These are phyloP conservation scores for Capillidium heterosporum DNA, from an alignment of 371 early-diverging fungal species.

Conservation along the genomic window DNA sequence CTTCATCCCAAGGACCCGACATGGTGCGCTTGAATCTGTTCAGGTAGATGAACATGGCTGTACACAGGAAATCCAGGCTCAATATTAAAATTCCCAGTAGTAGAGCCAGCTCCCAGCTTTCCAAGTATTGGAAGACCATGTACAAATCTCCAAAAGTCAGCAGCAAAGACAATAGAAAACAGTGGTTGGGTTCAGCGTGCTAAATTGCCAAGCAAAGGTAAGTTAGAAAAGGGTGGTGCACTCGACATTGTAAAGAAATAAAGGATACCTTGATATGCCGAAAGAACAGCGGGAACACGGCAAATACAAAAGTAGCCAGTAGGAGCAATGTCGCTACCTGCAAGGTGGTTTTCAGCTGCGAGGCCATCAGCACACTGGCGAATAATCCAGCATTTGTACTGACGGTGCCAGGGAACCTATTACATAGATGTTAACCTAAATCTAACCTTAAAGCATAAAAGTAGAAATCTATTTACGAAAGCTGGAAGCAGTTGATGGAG, in stretches of 20 bases:
- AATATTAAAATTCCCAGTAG: neutral
- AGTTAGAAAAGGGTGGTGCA: constrained; percentile 16
- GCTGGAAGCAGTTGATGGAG: constrained; percentile 18
- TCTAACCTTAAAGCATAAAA: neutral
- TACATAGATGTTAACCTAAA: constrained; percentile 10
- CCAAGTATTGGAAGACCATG: no score
- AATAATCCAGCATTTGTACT: constrained; percentile 92
- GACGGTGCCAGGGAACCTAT: constrained; percentile 75
- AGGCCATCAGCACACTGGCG: constrained; percentile 86
- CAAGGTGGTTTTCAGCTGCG: constrained; percentile 57
- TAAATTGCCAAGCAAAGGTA: constrained; percentile 43
- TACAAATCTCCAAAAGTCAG: constrained; percentile 88
- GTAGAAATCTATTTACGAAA: constrained; percentile 20
- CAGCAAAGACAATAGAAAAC: constrained; percentile 80
- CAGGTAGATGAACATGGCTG: neutral
- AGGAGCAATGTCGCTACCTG: constrained; percentile 77
- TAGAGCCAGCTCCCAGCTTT: neutral
- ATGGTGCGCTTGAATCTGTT: constrained; percentile 41
- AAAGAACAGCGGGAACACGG: constrained; percentile 75
- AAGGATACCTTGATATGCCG: constrained; percentile 43
- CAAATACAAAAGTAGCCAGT: constrained; percentile 82
- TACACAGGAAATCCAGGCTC: neutral
- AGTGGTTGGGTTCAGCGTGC: constrained; percentile 61
- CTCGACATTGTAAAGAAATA: neutral
- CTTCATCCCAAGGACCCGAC: constrained; percentile 95